phyloP scores from a whole-genome alignment of 768 basidiomycete species.

The Mycena crocata region DNA sequence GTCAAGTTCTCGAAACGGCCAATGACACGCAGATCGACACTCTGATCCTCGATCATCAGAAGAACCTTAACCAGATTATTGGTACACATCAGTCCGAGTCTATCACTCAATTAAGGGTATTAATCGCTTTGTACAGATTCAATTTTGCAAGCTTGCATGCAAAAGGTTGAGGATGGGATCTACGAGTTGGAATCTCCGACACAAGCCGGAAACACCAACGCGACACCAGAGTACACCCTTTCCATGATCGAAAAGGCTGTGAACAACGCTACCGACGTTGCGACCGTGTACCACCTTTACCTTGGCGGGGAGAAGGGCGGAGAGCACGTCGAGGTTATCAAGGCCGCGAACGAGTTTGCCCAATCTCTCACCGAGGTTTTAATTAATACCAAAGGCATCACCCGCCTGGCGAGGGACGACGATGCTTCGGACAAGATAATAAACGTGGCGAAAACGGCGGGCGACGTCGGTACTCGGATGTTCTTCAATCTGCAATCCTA shows the following conservation, averaged over 20 bases:
- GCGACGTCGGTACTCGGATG: conserved; percentile 89
- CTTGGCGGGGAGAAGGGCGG: conserved; percentile 89
- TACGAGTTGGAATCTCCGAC: conserved; percentile 98
- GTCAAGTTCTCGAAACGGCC: conserved; percentile 87
- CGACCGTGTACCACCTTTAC: conserved; percentile 92
- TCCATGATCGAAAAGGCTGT: conserved; percentile 98
- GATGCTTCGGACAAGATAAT: conserved; percentile 94
- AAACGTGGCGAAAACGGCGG: conserved; percentile 83
- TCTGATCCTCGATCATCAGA: conserved; percentile 94
- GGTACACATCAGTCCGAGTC: conserved; percentile 54
- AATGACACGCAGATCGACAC: conserved; percentile 98
- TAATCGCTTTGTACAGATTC: conserved; percentile 72
- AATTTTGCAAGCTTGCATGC: conserved; percentile 94
- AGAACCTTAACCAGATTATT: conserved; percentile 98
- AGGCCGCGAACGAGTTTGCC: conserved; percentile 95
- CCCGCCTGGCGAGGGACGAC: conserved; percentile 90
- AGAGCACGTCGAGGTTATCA: conserved; percentile 97
- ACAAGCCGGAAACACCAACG: conserved; percentile 93
- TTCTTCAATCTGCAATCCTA: conserved; percentile 98
- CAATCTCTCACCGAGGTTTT: conserved; percentile 94
- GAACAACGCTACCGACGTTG: conserved; percentile 96
- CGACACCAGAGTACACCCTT: conserved; percentile 98
- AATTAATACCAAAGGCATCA: conserved; percentile 95
- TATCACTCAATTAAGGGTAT: background rate
- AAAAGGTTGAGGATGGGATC: conserved; percentile 96